phyloP scores from a whole-genome alignment of 345 rosid species.

The Dimocarpus longan region DNA sequence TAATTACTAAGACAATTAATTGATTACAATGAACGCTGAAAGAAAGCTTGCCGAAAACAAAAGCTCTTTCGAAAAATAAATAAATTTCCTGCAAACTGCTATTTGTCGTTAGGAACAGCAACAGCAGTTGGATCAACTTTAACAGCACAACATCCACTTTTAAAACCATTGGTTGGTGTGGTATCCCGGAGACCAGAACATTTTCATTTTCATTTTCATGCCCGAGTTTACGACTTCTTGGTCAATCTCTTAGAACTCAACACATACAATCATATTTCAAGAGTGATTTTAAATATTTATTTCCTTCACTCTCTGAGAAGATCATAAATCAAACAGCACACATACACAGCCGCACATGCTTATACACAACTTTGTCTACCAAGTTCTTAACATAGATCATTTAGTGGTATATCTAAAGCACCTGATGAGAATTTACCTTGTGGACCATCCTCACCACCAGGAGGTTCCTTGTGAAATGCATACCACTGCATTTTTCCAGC shows the following conservation, averaged over 20 bases:
- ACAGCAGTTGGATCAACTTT: background rate
- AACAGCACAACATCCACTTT: background rate
- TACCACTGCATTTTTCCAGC: constrained; percentile 99
- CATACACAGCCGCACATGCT: background rate
- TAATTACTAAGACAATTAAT: background rate
- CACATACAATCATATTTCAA: background rate
- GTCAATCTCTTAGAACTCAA: background rate
- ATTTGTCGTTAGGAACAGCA: background rate
- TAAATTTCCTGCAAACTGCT: background rate
- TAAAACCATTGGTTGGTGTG: background rate
- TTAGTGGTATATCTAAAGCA: constrained; percentile 17
- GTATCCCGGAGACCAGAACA: background rate
- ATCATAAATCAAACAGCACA: background rate
- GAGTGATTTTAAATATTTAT: background rate
- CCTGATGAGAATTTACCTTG: constrained; percentile 42
- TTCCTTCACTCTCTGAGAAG: background rate
- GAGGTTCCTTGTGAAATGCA: constrained; percentile 79
- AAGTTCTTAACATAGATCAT: background rate
- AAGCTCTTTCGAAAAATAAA: background rate
- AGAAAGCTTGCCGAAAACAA: background rate
- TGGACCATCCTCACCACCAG: constrained; percentile 76
- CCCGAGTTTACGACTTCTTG: background rate
- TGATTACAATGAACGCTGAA: background rate
- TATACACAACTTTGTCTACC: background rate
- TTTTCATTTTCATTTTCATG: background rate